Base-by-base conservation (phyloP, 352 stramenopile species). In the Globisporangium orthogonon region DNA sequence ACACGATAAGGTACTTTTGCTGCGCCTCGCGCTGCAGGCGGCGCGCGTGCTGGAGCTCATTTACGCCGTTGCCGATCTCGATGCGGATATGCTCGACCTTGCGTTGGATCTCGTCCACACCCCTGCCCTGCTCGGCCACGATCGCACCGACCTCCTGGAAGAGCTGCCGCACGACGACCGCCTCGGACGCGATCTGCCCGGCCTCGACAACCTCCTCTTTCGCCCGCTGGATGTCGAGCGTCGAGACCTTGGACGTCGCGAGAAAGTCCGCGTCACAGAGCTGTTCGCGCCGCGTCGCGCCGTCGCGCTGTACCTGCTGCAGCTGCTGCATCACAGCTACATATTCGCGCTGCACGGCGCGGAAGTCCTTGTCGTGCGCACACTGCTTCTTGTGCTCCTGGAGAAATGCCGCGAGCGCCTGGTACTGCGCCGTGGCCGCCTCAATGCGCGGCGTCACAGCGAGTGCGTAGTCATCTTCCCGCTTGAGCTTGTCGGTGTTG, bases 181-280 rank as follows among this genome's bases (percentile, higher is more conserved):
- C 78, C 54, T 91, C 83, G 37, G 67, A 54, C 4, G 70, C 76
- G 45, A 93, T 77, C 60, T 87, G 73, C 11, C 78, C 65, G 13
- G 79, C 75, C 54, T 87, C 77, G 15, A 80, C 65, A n/a, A 87
- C 72, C 37, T 89, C 81, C 46, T 91, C 83, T 43, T 93, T 90
- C 0, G 83, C 80, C n/a, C 69, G 69, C 47, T 93, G 77, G 46
- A 93, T 67, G 30, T 93, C 80, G 40, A 85, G 64, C 2, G 70
- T 76, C 13, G 78, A 85, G 31, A 92, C 67, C 45, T 82, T 74
- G 37, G 68, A 67, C 17, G 65, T 73, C 0, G 71, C 60, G 13
- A 91, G 45, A 56, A 93, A 91, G 56, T 89, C 83, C 40, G 76
- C 65, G 31, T 93, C 80, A 43, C 82, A 88, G 50, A 91, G 59